Base-by-base conservation (phyloP, 306 rosid genomes). In the Aeschynomene evenia region DNA sequence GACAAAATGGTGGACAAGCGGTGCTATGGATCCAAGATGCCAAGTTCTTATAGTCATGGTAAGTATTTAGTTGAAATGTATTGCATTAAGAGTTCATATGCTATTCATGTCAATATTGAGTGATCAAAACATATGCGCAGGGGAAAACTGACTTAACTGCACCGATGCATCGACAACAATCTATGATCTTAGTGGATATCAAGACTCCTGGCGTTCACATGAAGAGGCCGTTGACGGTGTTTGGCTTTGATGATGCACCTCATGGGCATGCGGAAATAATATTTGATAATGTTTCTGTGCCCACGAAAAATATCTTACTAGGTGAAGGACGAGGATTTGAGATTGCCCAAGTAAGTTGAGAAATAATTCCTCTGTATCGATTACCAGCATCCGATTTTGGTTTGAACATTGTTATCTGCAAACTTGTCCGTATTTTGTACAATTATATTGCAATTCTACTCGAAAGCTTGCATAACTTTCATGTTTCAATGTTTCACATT, bases 271-370 rank as follows among this genome's bases (percentile, higher is more conserved):
- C 99, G 20, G 99, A 94, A 85, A 65, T 94, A 73, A 53, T 59
- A 63, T 87, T 94, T 75, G 95, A 87, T 24, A 91, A 91, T 75
- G 99, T 91, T 20, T 11, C 63, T 36, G 97, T 91, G 72, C 92
- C 96, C 6, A 92, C 84, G 11, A 82, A 68, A 53, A 94, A 91
- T 72, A 94, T 94, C 73, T 8, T 94, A 76, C 74, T 89, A 36
- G 99, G 99, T 28, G 99, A 94, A 78, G 97, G 99, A 52, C 86
- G 99, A 9, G 97, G 99, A 77, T 91, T 94, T 71, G 99, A 94
- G 88, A 94, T 94, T 56, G 97, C 99, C 24, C 97, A 94, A 86
- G 99, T 90, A 80, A 80, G 83, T 70, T 21, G 46, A 40, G 61
- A 23, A 55, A 36, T 51, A 23, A 76, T 77, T 76, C 52, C 33